Percentiles rank a stretch among this genome's conserved stretches.
These are phyloP conservation scores for Myriosclerotinia curreyana DNA, from an alignment of 2,329 filamentous ascomycete species.

Conservation along the genomic window DNA sequence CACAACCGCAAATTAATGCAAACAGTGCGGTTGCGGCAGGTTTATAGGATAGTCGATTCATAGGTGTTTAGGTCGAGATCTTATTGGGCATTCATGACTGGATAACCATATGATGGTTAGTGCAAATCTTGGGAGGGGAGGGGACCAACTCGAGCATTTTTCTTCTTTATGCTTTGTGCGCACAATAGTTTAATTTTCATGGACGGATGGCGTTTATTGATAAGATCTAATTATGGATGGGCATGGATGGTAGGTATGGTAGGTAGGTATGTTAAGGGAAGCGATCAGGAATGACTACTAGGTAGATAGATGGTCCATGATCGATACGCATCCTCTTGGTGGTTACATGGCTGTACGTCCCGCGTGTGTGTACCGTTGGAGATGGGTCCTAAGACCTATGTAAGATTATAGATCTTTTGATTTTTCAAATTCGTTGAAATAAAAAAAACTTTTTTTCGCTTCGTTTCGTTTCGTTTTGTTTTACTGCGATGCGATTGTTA, in stretches of 20 bases:
- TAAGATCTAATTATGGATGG: background rate
- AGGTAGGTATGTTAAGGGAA: constrained; percentile 12
- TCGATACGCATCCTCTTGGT: constrained; percentile 11
- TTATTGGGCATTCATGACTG: constrained; percentile 8
- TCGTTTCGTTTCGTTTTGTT: no score
- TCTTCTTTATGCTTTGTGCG: constrained; percentile 10
- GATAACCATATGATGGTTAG: constrained; percentile 10
- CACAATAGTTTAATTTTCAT: constrained; percentile 20
- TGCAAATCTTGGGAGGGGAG: background rate
- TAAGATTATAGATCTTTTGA: constrained; percentile 24
- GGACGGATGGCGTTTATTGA: constrained; percentile 14
- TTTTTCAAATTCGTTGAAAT: constrained; percentile 11
- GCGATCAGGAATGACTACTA: constrained; percentile 9
- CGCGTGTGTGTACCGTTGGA: background rate
- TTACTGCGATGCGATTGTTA: no score
- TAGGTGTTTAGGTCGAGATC: constrained; percentile 10
- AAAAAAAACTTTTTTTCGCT: background rate
- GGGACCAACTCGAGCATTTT: background rate
- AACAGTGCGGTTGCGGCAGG: constrained; percentile 28
- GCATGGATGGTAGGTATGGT: constrained; percentile 15
- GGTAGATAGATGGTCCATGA: constrained; percentile 17
- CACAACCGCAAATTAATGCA: constrained; percentile 34
- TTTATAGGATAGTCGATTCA: background rate
- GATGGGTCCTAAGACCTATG: constrained; percentile 10
- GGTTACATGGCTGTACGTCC: constrained; percentile 6